These are phyloP conservation scores for Microbotryum silenes-acaulis DNA, from an alignment of 1,284 basidiomycete species.

Conservation along the genomic window DNA sequence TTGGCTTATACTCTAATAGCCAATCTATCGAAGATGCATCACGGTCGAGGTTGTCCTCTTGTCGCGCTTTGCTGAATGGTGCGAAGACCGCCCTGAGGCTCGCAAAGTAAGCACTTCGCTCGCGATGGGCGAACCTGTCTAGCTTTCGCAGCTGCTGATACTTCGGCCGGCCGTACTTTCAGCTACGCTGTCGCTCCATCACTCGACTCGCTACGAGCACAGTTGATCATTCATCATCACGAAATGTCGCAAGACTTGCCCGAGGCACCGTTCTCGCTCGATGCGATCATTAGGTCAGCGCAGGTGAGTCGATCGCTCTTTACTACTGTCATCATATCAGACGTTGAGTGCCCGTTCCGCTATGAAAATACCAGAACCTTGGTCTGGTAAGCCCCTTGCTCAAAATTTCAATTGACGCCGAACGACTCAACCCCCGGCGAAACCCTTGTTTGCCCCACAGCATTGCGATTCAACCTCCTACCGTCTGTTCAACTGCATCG, in stretches of 20 bases:
- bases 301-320: slow-evolving; percentile 2
- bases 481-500: not conserved
- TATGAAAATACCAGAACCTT: not conserved
- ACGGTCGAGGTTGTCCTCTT: too few species aligned
- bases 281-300: slow-evolving; percentile 13
- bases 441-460: not conserved
- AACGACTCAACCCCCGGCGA: too few species aligned
- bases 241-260: slow-evolving; percentile 1
- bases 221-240: slow-evolving; percentile 19
- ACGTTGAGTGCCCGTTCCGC: not conserved
- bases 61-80: slow-evolving; percentile 12
- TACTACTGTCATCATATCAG: not conserved
- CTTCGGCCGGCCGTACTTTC: too few species aligned
- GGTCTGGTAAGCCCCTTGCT: slow-evolving; percentile 12
- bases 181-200: slow-evolving; percentile 16
- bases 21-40: too few species aligned
- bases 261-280: slow-evolving; percentile 1
- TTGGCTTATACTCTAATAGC: not conserved
- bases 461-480: slow-evolving; percentile 11
- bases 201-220: slow-evolving; percentile 21
- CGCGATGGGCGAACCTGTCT: not conserved
- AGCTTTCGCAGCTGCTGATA: not conserved
- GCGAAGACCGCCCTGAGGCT: slow-evolving; percentile 14
- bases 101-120: slow-evolving; percentile 10
- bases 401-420: too few species aligned